Base-by-base conservation (phyloP, 495 filamentous ascomycete species). In the Aspergillus olivimuriae region DNA sequence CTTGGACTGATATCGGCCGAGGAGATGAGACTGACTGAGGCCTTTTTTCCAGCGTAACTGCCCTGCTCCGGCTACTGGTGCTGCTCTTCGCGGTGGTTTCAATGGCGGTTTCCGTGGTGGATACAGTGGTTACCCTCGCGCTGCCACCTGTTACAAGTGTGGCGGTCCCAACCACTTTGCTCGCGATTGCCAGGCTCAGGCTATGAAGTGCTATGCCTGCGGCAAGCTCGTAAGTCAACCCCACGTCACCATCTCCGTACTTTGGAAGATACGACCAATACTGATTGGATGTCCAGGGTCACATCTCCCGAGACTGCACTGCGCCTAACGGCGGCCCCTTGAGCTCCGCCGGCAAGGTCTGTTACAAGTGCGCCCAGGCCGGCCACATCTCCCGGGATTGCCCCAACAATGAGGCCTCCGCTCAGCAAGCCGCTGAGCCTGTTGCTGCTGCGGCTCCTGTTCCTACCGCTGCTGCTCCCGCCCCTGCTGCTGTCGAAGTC, bases 201-300 rank as follows among this genome's bases (percentile, higher is more conserved):
- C 91, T 42, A 95, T 95, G 89, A 99, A 99, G 70, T 99, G 94
- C 78, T 99, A 97, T 65, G 91, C 94, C 50, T 99, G 94, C 64
- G 94, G 94, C 61, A 98, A 98, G 72, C 80, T 95, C 39, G 71
- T 74, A 44, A 58, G 70, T 58, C 28, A 20, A 18, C 33, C 37
- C 2, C 14, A 20, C 24, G 14, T n/a, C 7, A 9, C 21, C 44
- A 12, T 34, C 16, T 17, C 15, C 38, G 10, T 23, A 17, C 18
- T 37, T 20, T 36, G 10, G 31, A 11, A 9, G 5, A 32, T 20
- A 14, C 11, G 24, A 17, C 16, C 8, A 19, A 15, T 22, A 14
- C 47, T 42, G 19, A 43, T 26, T 16, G n/a, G 30, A n/a, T 45
- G 12, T 16, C 17, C 40, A 74, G 66, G 92, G 92, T 34, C 92